Base-by-base conservation (phyloP, 2,329 filamentous ascomycete species). In the Aspergillus pseudoterreus region DNA sequence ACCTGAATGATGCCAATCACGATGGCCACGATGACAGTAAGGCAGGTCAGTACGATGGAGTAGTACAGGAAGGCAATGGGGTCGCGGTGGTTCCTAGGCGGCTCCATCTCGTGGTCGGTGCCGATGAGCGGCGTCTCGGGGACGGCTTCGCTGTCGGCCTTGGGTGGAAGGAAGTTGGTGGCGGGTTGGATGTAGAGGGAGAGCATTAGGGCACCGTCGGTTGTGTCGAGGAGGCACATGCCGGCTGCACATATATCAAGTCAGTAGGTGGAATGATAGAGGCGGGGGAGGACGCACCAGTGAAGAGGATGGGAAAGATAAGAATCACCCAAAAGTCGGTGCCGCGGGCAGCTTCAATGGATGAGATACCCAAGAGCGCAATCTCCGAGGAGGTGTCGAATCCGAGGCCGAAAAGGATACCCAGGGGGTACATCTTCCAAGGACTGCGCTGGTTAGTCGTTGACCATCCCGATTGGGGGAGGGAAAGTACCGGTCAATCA, bases 371-470 rank as follows among this genome's bases (percentile, higher is more conserved):
- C 0, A 99, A 73, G 6, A 99, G 80, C 0, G 94, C 92, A 63
- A 97, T 89, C 69, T 99, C 92, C 6, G 90, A 95, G 38, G 88
- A 95, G 0, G 94, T 97, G 67, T 97, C 94, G 67, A 99, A 97
- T 0, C 92, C 94, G 0, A 97, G 78, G 0, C 92, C 94, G 63
- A 92, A 97, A 4, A 97, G 75, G 0, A 97, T 79, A 0, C 92
- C 92, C 0, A 96, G 75, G 0, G 90, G 91, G 60, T 95, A 94
- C 91, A 96, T 96, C 71, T 97, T 97, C 92, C 92, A 97, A 0
- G 74, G 71, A 1, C 73, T 75, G 43, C 10, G 6, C 9, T 38
- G 4, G 21, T 27, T 4, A n/a, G 22, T 53, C 17, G 42, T 19
- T 42, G 12, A 41, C 14, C 21, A 2, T 10, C 27, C 8, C 11